These are phyloP conservation scores for Pestalotiopsis sp. DNA, from an alignment of 2,329 filamentous ascomycete species.

Conservation along the genomic window DNA sequence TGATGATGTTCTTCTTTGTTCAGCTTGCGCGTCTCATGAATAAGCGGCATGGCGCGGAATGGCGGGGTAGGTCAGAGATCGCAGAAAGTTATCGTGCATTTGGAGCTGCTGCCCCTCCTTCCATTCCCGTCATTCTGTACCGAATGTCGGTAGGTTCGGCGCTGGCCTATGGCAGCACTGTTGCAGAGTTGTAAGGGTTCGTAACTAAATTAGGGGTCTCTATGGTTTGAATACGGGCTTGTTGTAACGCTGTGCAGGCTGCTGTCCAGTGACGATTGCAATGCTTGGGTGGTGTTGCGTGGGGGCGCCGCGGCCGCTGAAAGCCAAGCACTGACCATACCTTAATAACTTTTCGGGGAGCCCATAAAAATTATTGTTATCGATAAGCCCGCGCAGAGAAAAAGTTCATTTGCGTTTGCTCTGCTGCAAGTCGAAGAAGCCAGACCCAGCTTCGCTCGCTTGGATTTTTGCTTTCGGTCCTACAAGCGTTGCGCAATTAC, in stretches of 20 bases:
- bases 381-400: neutral
- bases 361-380: neutral
- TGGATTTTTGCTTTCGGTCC: neutral
- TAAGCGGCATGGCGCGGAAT: neutral
- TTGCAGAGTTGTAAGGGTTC: neutral
- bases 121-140: neutral
- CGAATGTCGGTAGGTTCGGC: neutral
- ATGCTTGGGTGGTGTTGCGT: neutral
- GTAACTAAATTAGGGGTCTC: neutral
- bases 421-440: neutral
- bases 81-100: neutral
- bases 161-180: neutral
- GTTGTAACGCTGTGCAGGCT: neutral
- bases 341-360: neutral
- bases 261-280: neutral
- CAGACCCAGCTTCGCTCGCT: neutral
- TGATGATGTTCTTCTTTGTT: neutral
- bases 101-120: slow-evolving; percentile 1
- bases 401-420: neutral
- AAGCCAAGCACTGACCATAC: slow-evolving; percentile 7
- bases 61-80: neutral
- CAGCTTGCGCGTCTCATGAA: slow-evolving; percentile 2
- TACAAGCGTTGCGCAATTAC: neutral
- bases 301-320: neutral
- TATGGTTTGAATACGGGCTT: neutral